Conservation (phyloP, 805 yeast genomes). For the Blastobotrys parvus region DNA sequence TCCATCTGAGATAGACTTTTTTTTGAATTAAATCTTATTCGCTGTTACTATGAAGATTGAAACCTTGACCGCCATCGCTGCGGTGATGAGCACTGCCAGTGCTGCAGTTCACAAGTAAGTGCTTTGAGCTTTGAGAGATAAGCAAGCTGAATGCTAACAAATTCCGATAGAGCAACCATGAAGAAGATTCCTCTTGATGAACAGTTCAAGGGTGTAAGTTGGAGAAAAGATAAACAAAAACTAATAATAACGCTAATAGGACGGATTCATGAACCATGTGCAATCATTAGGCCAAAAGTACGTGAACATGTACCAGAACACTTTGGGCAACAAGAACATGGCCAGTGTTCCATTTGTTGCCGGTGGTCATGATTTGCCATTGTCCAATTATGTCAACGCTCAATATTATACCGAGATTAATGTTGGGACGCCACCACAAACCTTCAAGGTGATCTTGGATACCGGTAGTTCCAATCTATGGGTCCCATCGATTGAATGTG, state of each 20-base stretch:
- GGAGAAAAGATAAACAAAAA: not conserved
- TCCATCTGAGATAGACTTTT: too few species aligned
- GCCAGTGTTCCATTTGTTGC: constrained; percentile 23
- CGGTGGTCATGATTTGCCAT: constrained; percentile 63
- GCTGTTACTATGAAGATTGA: constrained; percentile 17
- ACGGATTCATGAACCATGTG: constrained; percentile 35
- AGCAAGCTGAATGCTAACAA: not conserved
- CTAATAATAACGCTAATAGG: constrained; percentile 3
- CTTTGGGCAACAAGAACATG: constrained; percentile 28
- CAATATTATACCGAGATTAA: constrained; percentile 91
- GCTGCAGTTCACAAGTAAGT: constrained; percentile 30
- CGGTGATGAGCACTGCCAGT: constrained; percentile 12
- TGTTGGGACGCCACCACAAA: constrained; percentile 89
- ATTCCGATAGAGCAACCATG: constrained; percentile 45
- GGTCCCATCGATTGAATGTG: constrained; percentile 87
- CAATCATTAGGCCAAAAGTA: constrained; percentile 56
- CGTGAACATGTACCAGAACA: constrained; percentile 25
- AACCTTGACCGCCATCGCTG: constrained; percentile 14
- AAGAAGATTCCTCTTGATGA: constrained; percentile 52
- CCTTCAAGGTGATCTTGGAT: constrained; percentile 88
- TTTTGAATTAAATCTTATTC: too few species aligned
- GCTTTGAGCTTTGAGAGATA: not conserved
- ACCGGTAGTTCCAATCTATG: constrained; percentile 96
- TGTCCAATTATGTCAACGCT: constrained; percentile 90
- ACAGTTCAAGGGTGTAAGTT: constrained; percentile 39